phyloP scores from a whole-genome alignment of 2,329 filamentous ascomycete species.

The Talaromyces rugulosus region DNA sequence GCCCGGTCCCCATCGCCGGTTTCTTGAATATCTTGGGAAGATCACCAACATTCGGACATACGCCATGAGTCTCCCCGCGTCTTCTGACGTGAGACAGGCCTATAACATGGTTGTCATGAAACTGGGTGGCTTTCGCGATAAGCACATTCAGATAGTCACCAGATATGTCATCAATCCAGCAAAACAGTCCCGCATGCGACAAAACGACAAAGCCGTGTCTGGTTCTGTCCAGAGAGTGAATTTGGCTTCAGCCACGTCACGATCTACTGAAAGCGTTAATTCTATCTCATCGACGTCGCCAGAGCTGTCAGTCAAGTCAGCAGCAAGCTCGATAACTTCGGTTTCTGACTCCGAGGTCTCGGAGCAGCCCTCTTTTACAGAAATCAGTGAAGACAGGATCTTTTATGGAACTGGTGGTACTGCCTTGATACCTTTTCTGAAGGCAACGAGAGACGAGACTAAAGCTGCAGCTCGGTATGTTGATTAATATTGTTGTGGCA shows the following conservation, averaged over 20 bases:
- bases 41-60: conserved; percentile 46
- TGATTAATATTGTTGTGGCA: conserved; percentile 7
- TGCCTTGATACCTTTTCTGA: conserved; percentile 50
- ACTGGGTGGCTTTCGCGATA: conserved; percentile 46
- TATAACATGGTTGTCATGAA: conserved; percentile 46
- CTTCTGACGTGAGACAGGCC: conserved; percentile 34
- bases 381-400: conserved; percentile 29
- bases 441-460: conserved; percentile 50
- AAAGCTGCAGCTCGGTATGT: conserved; percentile 34
- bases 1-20: conserved; percentile 50
- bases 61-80: conserved; percentile 30
- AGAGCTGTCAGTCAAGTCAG: background rate
- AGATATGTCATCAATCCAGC: conserved; percentile 50
- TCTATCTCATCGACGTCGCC: background rate
- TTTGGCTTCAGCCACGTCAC: conserved; percentile 37
- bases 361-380: conserved; percentile 17
- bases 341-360: conserved; percentile 17
- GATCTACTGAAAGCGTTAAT: background rate
- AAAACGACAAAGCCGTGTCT: background rate
- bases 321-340: conserved; percentile 19
- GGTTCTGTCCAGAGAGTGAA: conserved; percentile 26
- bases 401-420: conserved; percentile 51
- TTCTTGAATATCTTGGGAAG: conserved; percentile 43
- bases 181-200: conserved; percentile 16
- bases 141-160: conserved; percentile 51